Conservation (phyloP, 1,284 basidiomycete species). For the Erythrobasidium hasegawianum region DNA sequence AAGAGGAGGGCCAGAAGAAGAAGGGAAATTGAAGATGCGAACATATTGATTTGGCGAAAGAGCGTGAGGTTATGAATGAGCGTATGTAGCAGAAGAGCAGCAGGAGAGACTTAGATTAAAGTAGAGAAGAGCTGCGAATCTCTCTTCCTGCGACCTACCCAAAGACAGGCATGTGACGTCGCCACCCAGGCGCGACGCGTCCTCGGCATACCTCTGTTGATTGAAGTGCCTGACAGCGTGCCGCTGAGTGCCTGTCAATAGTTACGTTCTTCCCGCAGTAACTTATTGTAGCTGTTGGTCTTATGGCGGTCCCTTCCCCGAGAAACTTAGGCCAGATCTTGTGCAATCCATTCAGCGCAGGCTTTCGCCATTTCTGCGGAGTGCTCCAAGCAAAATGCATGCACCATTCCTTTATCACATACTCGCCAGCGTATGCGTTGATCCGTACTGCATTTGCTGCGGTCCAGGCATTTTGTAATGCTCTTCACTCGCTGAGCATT, state of each 20-base stretch:
- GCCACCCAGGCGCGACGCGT: not conserved
- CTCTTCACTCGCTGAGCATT: not conserved
- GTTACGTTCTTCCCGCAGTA: too few species aligned
- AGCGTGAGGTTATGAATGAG: conserved; percentile 9
- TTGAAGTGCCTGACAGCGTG: too few species aligned
- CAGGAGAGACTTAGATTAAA: not conserved
- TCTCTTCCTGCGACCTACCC: not conserved
- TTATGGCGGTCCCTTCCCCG: too few species aligned
- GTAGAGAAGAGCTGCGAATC: not conserved
- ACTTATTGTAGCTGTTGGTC: too few species aligned
- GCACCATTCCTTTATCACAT: conserved; percentile 29
- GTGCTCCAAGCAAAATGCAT: conserved; percentile 33
- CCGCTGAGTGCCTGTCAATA: too few species aligned
- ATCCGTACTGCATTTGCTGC: conserved; percentile 5
- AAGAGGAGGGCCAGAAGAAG: conserved; percentile 3
- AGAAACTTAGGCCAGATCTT: conserved; percentile 3
- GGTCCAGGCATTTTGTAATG: conserved; percentile 9
- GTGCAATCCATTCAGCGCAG: conserved; percentile 21
- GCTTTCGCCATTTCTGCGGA: conserved; percentile 19
- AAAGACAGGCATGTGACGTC: conserved; percentile 3
- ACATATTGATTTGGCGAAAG: not conserved
- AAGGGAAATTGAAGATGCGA: too few species aligned
- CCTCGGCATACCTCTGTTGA: too few species aligned
- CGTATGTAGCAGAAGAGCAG: not conserved
- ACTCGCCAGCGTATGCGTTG: conserved; percentile 11